Evolutionary conservation across 2,329 filamentous ascomycete species (phyloP).

Genomic region (Apiospora saccharicola): DNA sequence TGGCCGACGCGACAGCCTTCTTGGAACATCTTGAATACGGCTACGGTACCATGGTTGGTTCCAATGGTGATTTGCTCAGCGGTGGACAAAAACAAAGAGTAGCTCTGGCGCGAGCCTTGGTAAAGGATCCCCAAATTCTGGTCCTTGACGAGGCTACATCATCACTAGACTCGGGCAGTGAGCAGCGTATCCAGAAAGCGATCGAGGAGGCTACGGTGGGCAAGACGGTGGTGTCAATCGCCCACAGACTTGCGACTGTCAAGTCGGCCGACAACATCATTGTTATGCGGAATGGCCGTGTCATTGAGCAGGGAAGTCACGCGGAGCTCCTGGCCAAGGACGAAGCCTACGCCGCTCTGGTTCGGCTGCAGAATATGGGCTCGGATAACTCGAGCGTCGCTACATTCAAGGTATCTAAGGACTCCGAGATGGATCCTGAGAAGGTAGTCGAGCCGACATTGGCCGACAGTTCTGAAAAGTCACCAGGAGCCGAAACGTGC

Average conservation of each 20-base stretch:
- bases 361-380: conserved; percentile 42
- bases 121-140: conserved; percentile 54
- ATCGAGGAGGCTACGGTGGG: conserved; percentile 44
- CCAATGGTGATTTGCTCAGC: conserved; percentile 52
- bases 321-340: conserved; percentile 57
- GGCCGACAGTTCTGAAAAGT: conserved; percentile 27
- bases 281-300: conserved; percentile 65
- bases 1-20: conserved; percentile 64
- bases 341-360: conserved; percentile 42
- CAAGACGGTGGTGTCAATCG: conserved; percentile 72
- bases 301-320: conserved; percentile 70
- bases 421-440: conserved; percentile 47
- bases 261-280: conserved; percentile 71
- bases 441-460: conserved; percentile 38
- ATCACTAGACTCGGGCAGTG: conserved; percentile 57
- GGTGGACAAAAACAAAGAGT: conserved; percentile 59
- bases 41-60: conserved; percentile 51
- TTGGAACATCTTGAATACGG: conserved; percentile 56
- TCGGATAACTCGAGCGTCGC: conserved; percentile 45
- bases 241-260: conserved; percentile 67
- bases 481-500: conserved; percentile 19
- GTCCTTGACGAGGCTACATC: conserved; percentile 60
- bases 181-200: conserved; percentile 51
- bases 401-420: conserved; percentile 37
- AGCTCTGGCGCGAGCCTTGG: conserved; percentile 54